Conservation (phyloP, 257 asterid species). For the Linaria vulgaris region DNA sequence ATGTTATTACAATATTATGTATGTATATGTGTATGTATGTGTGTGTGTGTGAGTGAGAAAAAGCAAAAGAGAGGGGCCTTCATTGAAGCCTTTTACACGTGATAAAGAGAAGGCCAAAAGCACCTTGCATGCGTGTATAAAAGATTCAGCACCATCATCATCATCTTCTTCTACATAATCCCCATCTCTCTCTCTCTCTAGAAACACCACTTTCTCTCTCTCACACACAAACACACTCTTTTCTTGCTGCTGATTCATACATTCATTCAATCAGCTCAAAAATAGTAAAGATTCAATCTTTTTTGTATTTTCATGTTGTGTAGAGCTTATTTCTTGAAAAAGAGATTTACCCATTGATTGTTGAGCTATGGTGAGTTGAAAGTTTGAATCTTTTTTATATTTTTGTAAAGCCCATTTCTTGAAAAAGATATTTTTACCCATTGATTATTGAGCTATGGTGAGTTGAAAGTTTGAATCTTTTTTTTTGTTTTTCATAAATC, state of each 20-base stretch:
- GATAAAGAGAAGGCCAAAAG: constrained; percentile 66
- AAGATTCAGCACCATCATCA: constrained; percentile 71
- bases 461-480: no score
- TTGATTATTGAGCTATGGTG: no score
- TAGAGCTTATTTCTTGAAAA: constrained; percentile 26
- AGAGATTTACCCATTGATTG: constrained; percentile 31
- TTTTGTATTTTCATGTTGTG: no score
- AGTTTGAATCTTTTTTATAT: constrained; percentile 33
- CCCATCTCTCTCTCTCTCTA: constrained; percentile 18
- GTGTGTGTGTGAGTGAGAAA: constrained; percentile 25
- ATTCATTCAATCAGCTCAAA: constrained; percentile 31
- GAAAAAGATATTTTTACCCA: no score
- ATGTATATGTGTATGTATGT: neutral
- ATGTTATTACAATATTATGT: neutral
- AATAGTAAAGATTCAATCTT: constrained; percentile 27
- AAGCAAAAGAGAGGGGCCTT: constrained; percentile 45
- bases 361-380: constrained; percentile 24
- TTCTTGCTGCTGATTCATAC: constrained; percentile 8
- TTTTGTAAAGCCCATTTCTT: no score
- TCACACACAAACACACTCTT: neutral
- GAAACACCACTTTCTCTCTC: constrained; percentile 14
- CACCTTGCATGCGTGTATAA: constrained; percentile 87
- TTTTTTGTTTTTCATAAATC: no score
- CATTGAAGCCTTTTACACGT: constrained; percentile 63
- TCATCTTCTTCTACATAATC: constrained; percentile 35